These are phyloP conservation scores for Sapria himalayana DNA, from an alignment of 345 rosid species.

Conservation along the genomic window DNA sequence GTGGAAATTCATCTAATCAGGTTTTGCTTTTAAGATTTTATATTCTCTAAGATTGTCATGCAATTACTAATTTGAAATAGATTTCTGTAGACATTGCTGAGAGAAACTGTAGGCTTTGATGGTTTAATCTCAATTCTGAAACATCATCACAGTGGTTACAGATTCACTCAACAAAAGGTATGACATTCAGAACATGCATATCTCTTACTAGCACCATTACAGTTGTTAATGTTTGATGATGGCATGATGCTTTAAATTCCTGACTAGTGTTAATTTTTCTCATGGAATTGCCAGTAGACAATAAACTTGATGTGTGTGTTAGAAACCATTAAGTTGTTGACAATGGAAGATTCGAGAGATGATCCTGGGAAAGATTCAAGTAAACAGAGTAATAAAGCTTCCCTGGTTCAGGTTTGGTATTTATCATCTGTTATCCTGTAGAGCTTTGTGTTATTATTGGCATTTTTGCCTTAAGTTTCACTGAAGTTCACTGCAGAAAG, in stretches of 20 bases:
- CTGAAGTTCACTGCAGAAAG: conserved; percentile 39
- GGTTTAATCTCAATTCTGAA: conserved; percentile 50
- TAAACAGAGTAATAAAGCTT: conserved; percentile 59
- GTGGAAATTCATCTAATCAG: conserved; percentile 74
- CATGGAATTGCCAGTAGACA: conserved; percentile 71
- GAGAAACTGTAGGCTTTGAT: conserved; percentile 92
- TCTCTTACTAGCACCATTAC: too few relatives aligned
- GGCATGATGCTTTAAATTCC: too few relatives aligned
- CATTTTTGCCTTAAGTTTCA: too few relatives aligned
- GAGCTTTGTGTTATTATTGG: too few relatives aligned
- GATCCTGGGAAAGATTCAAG: conserved; percentile 62
- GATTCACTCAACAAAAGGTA: conserved; percentile 96
- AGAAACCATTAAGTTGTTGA: conserved; percentile 70
- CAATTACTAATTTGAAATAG: conserved; percentile 12
- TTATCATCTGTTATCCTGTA: too few relatives aligned
- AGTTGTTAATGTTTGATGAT: too few relatives aligned
- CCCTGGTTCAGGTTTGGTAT: conserved; percentile 82
- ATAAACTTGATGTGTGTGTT: conserved; percentile 66
- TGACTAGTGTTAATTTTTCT: conserved; percentile 21
- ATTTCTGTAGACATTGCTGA: conserved; percentile 39
- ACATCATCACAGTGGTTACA: conserved; percentile 57
- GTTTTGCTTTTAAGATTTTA: conserved; percentile 13
- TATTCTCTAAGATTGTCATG: conserved; percentile 1
- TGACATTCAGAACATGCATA: conserved; percentile 20
- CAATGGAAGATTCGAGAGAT: conserved; percentile 44